Conservation (phyloP, 2,329 filamentous ascomycete genomes). For the Madurella mycetomatis region DNA sequence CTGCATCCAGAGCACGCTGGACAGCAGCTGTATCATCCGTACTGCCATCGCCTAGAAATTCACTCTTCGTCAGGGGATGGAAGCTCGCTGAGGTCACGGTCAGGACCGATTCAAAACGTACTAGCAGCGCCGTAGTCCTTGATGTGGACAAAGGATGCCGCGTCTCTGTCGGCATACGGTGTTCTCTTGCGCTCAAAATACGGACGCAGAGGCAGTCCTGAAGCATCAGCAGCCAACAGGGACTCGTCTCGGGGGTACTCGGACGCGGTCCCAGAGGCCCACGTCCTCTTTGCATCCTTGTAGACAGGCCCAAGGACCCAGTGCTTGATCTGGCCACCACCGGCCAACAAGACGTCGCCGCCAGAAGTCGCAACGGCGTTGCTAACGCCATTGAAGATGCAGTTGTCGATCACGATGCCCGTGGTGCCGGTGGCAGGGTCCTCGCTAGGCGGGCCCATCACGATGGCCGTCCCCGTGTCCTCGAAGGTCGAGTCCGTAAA, state of each 20-base stretch:
- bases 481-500: slow-evolving; percentile 20
- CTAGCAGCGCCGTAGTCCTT: slow-evolving; percentile 31
- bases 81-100: too few species aligned
- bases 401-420: slow-evolving; percentile 50
- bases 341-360: slow-evolving; percentile 11
- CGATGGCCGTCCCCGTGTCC: slow-evolving; percentile 15
- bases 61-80: too few species aligned
- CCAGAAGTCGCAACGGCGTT: slow-evolving; percentile 14
- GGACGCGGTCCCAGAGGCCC: slow-evolving; percentile 8
- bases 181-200: slow-evolving; percentile 51
- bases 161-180: too few species aligned
- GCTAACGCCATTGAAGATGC: slow-evolving; percentile 43
- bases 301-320: slow-evolving; percentile 23
- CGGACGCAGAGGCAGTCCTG: slow-evolving; percentile 31
- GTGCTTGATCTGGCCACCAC: slow-evolving; percentile 9
- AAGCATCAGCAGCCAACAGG: too few species aligned
- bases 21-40: background rate
- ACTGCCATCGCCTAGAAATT: slow-evolving; percentile 48
- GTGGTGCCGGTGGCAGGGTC: slow-evolving; percentile 10
- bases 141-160: slow-evolving; percentile 21
- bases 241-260: too few species aligned
- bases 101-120: too few species aligned
- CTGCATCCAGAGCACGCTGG: background rate
- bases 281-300: background rate
- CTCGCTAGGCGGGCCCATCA: background rate